Conservation (phyloP, 352 stramenopile genomes). For the Pythium volutum region DNA sequence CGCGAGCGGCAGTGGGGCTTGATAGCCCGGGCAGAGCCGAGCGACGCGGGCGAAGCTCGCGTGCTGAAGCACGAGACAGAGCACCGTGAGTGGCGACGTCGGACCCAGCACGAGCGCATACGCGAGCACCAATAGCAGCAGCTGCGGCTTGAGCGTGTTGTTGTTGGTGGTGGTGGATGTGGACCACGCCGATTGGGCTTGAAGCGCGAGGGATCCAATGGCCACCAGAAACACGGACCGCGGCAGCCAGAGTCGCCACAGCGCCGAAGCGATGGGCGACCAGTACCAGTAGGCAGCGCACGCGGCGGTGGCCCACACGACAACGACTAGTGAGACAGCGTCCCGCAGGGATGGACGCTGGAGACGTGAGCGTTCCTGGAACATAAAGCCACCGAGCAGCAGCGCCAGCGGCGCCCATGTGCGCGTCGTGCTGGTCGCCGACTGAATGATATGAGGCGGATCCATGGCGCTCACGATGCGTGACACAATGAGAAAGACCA, state of each 20-base stretch:
- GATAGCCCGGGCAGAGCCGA: neutral
- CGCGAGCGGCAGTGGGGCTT: slow-evolving; percentile 18
- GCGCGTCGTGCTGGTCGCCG: slow-evolving; percentile 27
- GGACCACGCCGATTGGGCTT: slow-evolving; percentile 11
- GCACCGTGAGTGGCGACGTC: slow-evolving; percentile 51
- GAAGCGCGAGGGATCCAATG: slow-evolving; percentile 15
- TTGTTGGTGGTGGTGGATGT: neutral
- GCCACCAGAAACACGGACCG: slow-evolving; percentile 43
- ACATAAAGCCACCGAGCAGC: slow-evolving; percentile 18
- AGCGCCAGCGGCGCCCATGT: slow-evolving; percentile 37
- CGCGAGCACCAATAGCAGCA: slow-evolving; percentile 36
- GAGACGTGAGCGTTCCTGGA: neutral
- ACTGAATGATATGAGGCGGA: slow-evolving; percentile 71
- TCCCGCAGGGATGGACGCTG: too few relatives aligned
- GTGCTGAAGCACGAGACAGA: slow-evolving; percentile 42
- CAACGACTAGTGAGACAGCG: neutral
- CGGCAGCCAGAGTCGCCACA: slow-evolving; percentile 59
- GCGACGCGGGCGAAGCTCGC: slow-evolving; percentile 42
- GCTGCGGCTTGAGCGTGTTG: neutral
- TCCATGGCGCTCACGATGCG: slow-evolving; percentile 45
- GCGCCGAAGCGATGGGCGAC: slow-evolving; percentile 30
- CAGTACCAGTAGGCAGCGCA: slow-evolving; percentile 51
- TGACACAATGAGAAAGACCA: slow-evolving; percentile 42
- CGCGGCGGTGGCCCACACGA: slow-evolving; percentile 7
- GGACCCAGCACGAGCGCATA: slow-evolving; percentile 68